Conservation (phyloP, 2,329 filamentous ascomycete species). For the Pseudocercospora ulei region DNA sequence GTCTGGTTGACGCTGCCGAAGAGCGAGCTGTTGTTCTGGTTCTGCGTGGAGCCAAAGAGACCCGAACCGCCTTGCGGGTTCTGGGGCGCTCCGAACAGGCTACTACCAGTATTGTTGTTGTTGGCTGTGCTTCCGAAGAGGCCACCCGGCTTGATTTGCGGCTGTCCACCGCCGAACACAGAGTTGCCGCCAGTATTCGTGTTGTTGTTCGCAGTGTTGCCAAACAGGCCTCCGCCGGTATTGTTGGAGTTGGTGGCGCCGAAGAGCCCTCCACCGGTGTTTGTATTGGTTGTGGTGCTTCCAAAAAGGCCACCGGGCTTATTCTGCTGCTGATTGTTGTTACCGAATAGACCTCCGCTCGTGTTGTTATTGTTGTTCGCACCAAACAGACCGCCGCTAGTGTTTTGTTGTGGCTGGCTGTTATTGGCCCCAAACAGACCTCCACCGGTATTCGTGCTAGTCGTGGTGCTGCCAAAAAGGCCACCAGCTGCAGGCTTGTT, state of each 20-base stretch:
- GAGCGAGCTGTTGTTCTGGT: constrained; percentile 40
- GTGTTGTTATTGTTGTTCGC: constrained; percentile 29
- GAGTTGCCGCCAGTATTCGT: constrained; percentile 21
- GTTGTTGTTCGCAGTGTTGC: constrained; percentile 28
- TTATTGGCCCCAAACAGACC: constrained; percentile 29
- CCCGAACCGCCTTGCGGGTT: constrained; percentile 34
- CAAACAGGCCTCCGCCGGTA: constrained; percentile 35
- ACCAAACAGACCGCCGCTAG: constrained; percentile 24
- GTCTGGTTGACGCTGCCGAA: constrained; percentile 42
- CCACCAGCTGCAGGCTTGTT: constrained; percentile 25
- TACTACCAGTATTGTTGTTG: constrained; percentile 29
- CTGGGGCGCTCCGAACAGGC: constrained; percentile 34
- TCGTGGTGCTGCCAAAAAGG: constrained; percentile 34
- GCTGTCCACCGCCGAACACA: constrained; percentile 31
- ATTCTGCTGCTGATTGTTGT: constrained; percentile 32
- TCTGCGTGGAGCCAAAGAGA: constrained; percentile 40
- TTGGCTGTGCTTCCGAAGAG: constrained; percentile 38
- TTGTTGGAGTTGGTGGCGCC: constrained; percentile 30
- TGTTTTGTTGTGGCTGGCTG: constrained; percentile 15
- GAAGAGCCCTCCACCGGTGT: constrained; percentile 33
- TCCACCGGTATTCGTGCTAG: constrained; percentile 26
- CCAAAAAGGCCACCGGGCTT: constrained; percentile 37
- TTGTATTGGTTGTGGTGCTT: constrained; percentile 25
- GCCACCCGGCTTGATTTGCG: constrained; percentile 37
- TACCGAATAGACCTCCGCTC: constrained; percentile 36